Evolutionary conservation across 805 yeast species (phyloP).

Genomic region (Sugiyamaella qingdaonensis): DNA sequence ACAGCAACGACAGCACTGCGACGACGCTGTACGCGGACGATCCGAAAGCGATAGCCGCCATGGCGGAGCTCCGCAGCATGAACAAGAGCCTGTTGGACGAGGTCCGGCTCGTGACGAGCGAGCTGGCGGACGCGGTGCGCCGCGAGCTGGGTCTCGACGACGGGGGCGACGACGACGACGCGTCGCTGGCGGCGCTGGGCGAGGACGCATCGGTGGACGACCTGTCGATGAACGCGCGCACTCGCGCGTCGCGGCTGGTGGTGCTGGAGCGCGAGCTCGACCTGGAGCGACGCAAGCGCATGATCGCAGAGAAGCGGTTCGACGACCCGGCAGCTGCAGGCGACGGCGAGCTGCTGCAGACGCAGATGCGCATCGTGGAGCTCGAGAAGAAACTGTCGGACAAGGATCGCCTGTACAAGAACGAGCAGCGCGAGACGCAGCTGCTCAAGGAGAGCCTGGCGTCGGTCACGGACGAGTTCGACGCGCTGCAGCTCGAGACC

Average conservation of each 20-base stretch:
- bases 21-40: neutral
- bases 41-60: neutral
- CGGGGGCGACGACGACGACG: neutral
- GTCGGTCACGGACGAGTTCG: slow-evolving; percentile 28
- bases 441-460: slow-evolving; percentile 26
- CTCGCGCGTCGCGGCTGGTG: slow-evolving; percentile 23
- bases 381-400: slow-evolving; percentile 29
- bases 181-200: neutral
- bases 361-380: slow-evolving; percentile 21
- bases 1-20: slow-evolving; percentile 18
- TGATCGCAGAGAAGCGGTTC: slow-evolving; percentile 22
- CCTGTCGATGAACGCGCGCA: slow-evolving; percentile 4
- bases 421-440: slow-evolving; percentile 23
- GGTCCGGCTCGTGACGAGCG: slow-evolving; percentile 32
- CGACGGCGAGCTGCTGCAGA: slow-evolving; percentile 8
- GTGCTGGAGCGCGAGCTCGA: slow-evolving; percentile 28
- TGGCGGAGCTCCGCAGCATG: slow-evolving; percentile 19
- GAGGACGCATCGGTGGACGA: slow-evolving; percentile 5
- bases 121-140: slow-evolving; percentile 35
- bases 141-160: slow-evolving; percentile 31
- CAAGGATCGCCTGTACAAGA: slow-evolving; percentile 20
- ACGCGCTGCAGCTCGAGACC: slow-evolving; percentile 23
- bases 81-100: slow-evolving; percentile 30
- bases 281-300: slow-evolving; percentile 32
- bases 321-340: neutral